Percentiles rank a stretch among this genome's conserved stretches.
Evolutionary conservation across 1,139 yeast species (phyloP).

Genomic region (Yamadazyma trypodendri): DNA sequence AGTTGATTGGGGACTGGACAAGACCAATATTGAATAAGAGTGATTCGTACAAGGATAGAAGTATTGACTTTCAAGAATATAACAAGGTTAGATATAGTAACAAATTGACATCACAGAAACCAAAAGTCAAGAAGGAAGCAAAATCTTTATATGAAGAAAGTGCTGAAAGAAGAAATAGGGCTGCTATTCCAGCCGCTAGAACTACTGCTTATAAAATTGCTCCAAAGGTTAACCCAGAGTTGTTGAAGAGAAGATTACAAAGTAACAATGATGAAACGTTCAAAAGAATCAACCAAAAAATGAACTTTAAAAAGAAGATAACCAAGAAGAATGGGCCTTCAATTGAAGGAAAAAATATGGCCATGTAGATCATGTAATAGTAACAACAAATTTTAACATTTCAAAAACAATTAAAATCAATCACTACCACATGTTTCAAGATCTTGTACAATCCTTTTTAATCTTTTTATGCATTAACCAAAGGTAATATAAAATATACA

Average conservation of each 20-base stretch:
- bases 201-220: constrained; percentile 90
- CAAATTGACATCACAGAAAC: constrained; percentile 41
- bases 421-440: too few species aligned
- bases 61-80: constrained; percentile 68
- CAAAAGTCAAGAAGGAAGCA: constrained; percentile 35
- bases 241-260: constrained; percentile 39
- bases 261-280: constrained; percentile 75
- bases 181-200: constrained; percentile 89
- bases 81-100: constrained; percentile 57
- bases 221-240: constrained; percentile 63
- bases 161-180: constrained; percentile 90
- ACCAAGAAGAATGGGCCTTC: constrained; percentile 70
- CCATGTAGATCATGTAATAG: constrained; percentile 17
- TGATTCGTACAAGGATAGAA: constrained; percentile 89
- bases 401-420: too few species aligned
- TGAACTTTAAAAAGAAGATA: constrained; percentile 47
- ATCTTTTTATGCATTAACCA: constrained; percentile 19
- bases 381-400: neutral
- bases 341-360: constrained; percentile 72
- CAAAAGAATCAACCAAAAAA: constrained; percentile 63
- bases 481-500: constrained; percentile 17
- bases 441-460: constrained; percentile 1
- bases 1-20: constrained; percentile 95
- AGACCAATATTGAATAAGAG: constrained; percentile 96
- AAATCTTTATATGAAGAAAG: constrained; percentile 79